Conservation (phyloP, 1,284 basidiomycete genomes). For the Polyporus tsugae region DNA sequence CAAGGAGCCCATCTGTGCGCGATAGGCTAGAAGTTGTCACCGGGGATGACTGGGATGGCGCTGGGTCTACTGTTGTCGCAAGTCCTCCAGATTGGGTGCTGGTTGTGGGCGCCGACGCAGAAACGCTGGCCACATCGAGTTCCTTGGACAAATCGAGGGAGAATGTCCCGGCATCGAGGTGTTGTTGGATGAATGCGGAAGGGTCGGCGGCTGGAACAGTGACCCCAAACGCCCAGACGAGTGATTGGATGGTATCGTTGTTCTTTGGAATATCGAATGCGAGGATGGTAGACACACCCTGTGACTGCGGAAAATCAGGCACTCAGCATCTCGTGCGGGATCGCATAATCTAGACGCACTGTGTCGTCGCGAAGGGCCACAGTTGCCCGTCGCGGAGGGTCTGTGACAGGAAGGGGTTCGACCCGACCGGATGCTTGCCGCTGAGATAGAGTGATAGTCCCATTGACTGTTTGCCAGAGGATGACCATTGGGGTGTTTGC, state of each 20-base stretch:
- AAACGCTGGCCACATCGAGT: constrained; percentile 33
- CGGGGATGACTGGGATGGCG: constrained; percentile 24
- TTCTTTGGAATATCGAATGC: constrained; percentile 37
- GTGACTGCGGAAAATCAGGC: constrained; percentile 25
- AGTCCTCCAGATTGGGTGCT: not conserved
- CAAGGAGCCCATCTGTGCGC: constrained; percentile 51
- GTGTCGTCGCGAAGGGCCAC: constrained; percentile 24
- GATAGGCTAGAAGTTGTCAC: constrained; percentile 14
- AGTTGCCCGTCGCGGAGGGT: constrained; percentile 34
- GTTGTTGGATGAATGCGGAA: constrained; percentile 52
- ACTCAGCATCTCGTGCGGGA: not conserved
- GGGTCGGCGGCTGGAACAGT: constrained; percentile 50
- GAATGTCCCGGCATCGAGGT: constrained; percentile 55
- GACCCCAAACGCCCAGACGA: constrained; percentile 67
- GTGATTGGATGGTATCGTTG: constrained; percentile 44
- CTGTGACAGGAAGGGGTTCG: constrained; percentile 29
- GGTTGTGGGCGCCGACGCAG: constrained; percentile 13
- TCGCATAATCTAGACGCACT: constrained; percentile 29
- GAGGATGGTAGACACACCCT: constrained; percentile 31
- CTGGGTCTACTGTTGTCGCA: constrained; percentile 11
- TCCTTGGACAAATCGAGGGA: constrained; percentile 55
- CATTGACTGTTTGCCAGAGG: constrained; percentile 53
- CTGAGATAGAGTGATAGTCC: constrained; percentile 53
- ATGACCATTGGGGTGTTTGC: constrained; percentile 48
- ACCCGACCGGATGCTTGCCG: constrained; percentile 46